phyloP scores from a whole-genome alignment of 192 early-diverging fungal species.

The Mortierella claussenii region DNA sequence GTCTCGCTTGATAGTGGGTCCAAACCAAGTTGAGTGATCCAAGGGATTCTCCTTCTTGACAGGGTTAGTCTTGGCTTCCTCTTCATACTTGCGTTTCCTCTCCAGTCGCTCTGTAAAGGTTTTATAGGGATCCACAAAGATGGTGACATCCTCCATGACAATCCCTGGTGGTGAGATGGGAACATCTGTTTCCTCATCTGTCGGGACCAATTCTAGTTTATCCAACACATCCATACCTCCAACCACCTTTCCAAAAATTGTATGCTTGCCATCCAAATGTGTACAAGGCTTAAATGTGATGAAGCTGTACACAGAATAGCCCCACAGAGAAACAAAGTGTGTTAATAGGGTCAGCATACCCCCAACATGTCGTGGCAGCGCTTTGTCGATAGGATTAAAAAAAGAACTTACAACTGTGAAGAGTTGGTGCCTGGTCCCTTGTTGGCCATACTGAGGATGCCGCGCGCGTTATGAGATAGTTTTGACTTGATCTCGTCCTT shows the following conservation, averaged over 20 bases:
- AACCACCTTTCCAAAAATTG: slow-evolving; percentile 93
- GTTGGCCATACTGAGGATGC: slow-evolving; percentile 96
- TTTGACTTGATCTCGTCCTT: slow-evolving; percentile 75
- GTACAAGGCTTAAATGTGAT: slow-evolving; percentile 73
- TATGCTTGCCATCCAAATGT: slow-evolving; percentile 86
- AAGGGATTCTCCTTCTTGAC: slow-evolving; percentile 58
- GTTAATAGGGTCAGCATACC: too few species aligned
- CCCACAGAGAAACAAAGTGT: neutral
- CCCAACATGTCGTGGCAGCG: too few species aligned
- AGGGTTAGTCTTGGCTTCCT: slow-evolving; percentile 47
- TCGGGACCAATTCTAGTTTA: slow-evolving; percentile 80
- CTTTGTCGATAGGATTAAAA: too few species aligned
- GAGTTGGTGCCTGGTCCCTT: slow-evolving; percentile 90
- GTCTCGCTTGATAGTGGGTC: slow-evolving; percentile 61
- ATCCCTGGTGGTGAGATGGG: slow-evolving; percentile 74
- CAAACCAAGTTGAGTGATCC: slow-evolving; percentile 80
- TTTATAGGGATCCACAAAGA: slow-evolving; percentile 90
- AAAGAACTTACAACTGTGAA: slow-evolving; percentile 73
- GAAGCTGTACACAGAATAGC: slow-evolving; percentile 57
- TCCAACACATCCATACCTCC: slow-evolving; percentile 86
- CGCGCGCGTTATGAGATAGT: slow-evolving; percentile 81
- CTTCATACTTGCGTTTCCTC: slow-evolving; percentile 67
- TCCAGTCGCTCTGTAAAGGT: slow-evolving; percentile 75
- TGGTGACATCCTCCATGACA: slow-evolving; percentile 73
- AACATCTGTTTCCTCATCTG: slow-evolving; percentile 75